Percentiles rank a stretch among this genome's conserved stretches.
phyloP scores from a whole-genome alignment of 2,329 filamentous ascomycete genomes.

The Epichloe sylvatica region DNA sequence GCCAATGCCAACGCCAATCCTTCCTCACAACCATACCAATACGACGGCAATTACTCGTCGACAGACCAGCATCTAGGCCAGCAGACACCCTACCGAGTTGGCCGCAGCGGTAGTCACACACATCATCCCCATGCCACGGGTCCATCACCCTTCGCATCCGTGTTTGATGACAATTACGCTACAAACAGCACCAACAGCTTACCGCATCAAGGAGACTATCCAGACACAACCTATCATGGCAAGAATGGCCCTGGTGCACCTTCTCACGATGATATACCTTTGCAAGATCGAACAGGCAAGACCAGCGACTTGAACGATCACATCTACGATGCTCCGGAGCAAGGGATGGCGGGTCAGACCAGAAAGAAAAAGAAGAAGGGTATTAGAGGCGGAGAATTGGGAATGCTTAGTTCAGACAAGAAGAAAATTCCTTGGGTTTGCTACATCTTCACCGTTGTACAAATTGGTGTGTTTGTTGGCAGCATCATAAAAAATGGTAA shows the following conservation, averaged over 20 bases:
- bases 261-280: constrained; percentile 40
- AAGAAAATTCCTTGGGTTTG: constrained; percentile 64
- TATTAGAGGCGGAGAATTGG: constrained; percentile 43
- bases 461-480: constrained; percentile 75
- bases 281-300: constrained; percentile 36
- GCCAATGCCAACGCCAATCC: constrained; percentile 11
- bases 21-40: constrained; percentile 29
- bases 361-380: constrained; percentile 27
- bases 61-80: constrained; percentile 2
- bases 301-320: constrained; percentile 38
- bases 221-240: constrained; percentile 46
- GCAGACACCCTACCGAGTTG: constrained; percentile 14
- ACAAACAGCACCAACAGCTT: constrained; percentile 31
- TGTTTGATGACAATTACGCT: constrained; percentile 57
- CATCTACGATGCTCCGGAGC: constrained; percentile 42
- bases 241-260: constrained; percentile 20
- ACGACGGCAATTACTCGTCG: constrained; percentile 11
- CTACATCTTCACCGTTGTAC: constrained; percentile 62
- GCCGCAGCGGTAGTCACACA: constrained; percentile 13
- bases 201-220: constrained; percentile 23
- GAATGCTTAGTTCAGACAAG: constrained; percentile 42
- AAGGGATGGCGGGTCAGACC: constrained; percentile 10
- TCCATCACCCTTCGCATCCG: constrained; percentile 47
- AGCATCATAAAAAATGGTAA: constrained; percentile 79
- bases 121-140: constrained; percentile 17